Percentiles rank a stretch among this genome's conserved stretches.
phyloP scores from a whole-genome alignment of 257 asterid species.

The Rauvolfia tetraphylla region DNA sequence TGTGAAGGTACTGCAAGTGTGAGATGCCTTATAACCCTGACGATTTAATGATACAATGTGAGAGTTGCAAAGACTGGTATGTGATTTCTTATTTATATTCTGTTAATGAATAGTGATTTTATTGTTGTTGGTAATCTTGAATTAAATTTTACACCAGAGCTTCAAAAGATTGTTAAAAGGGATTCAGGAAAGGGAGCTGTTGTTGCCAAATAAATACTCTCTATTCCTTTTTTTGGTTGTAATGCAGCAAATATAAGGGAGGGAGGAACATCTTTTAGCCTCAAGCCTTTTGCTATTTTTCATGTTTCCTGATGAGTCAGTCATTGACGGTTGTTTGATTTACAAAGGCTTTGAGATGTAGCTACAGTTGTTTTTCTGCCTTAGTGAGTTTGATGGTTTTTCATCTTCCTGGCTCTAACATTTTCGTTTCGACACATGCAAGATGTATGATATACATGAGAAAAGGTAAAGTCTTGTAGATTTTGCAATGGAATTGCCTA shows the following conservation, averaged over 20 bases:
- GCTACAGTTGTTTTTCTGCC: background rate
- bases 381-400: background rate
- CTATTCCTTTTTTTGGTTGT: background rate
- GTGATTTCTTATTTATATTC: conserved; percentile 1
- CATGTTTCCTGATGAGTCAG: background rate
- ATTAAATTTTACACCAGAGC: background rate
- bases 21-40: conserved; percentile 81
- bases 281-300: background rate
- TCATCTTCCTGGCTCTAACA: background rate
- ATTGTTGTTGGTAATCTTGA: background rate
- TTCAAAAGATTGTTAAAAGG: background rate
- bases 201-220: background rate
- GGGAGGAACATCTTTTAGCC: background rate
- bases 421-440: background rate
- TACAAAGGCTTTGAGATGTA: background rate
- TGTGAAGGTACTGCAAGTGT: conserved; percentile 69
- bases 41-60: conserved; percentile 69
- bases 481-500: background rate
- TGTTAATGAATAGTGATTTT: background rate
- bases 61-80: conserved; percentile 71
- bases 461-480: background rate
- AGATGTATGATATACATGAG: background rate
- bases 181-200: background rate
- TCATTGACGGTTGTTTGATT: background rate
- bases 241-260: background rate